Conservation (phyloP, 768 basidiomycete genomes). For the Phanerochaete carnosa region DNA sequence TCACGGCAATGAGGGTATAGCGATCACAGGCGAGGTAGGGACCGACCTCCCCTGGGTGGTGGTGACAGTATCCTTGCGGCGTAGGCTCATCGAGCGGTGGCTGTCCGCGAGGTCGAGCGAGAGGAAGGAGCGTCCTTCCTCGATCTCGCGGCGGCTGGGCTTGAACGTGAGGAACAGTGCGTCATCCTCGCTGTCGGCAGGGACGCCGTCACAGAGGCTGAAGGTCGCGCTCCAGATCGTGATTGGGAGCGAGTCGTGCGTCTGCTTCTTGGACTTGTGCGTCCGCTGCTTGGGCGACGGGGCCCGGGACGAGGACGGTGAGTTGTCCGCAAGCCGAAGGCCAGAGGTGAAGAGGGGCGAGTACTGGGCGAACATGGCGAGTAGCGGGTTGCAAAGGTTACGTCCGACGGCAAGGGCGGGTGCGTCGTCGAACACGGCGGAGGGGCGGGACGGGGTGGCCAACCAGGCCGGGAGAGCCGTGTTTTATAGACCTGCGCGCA, state of each 20-base stretch:
- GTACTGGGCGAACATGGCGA: conserved; percentile 42
- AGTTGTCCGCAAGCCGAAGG: conserved; percentile 39
- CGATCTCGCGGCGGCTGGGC: conserved; percentile 33
- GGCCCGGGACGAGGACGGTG: conserved; percentile 19
- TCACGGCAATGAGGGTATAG: conserved; percentile 4
- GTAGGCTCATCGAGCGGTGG: conserved; percentile 37
- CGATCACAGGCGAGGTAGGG: conserved; percentile 15
- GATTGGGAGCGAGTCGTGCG: conserved; percentile 19
- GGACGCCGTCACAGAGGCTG: conserved; percentile 14
- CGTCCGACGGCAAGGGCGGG: background rate
- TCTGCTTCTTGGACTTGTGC: background rate
- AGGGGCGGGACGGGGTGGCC: background rate
- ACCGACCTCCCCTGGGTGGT: conserved; percentile 10
- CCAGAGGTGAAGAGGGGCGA: conserved; percentile 67
- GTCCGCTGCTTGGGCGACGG: conserved; percentile 24
- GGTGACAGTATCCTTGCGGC: conserved; percentile 30
- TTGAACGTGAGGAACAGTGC: conserved; percentile 48
- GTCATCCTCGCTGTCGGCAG: conserved; percentile 24
- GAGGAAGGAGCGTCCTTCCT: conserved; percentile 52
- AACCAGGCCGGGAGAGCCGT: background rate
- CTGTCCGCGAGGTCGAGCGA: conserved; percentile 66
- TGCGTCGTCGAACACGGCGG: conserved; percentile 4
- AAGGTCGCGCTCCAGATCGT: conserved; percentile 15
- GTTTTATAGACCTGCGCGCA: background rate
- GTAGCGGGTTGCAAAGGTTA: background rate